These are phyloP conservation scores for Xylaria sp. DNA, from an alignment of 2,329 filamentous ascomycete species.

Conservation along the genomic window DNA sequence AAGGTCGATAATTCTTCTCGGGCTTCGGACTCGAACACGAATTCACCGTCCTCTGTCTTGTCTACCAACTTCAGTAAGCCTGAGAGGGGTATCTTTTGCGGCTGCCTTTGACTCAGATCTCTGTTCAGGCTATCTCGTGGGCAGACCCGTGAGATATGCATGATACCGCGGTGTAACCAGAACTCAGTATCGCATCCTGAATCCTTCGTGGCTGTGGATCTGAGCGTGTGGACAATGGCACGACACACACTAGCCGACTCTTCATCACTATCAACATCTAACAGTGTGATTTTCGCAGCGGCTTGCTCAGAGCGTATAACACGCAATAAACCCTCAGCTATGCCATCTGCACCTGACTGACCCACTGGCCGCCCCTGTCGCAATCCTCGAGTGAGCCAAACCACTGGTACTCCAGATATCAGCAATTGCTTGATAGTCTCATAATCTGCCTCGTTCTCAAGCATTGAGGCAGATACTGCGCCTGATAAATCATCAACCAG, in stretches of 20 bases:
- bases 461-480: conserved; percentile 12
- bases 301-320: conserved; percentile 38
- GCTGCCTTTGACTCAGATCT: background rate
- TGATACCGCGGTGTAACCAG: conserved; percentile 32
- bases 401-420: conserved; percentile 20
- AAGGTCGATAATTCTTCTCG: background rate
- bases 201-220: conserved; percentile 27
- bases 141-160: conserved; percentile 28
- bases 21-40: conserved; percentile 7
- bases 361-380: conserved; percentile 26
- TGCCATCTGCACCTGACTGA: conserved; percentile 15
- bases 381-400: conserved; percentile 35
- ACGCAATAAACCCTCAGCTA: conserved; percentile 37
- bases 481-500: conserved; percentile 32
- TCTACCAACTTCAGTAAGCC: conserved; percentile 7
- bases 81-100: background rate
- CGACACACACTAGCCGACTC: conserved; percentile 8
- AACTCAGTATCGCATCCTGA: conserved; percentile 35
- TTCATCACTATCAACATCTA: conserved; percentile 31
- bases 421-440: conserved; percentile 28
- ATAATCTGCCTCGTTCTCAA: conserved; percentile 15
- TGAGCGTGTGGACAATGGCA: conserved; percentile 18
- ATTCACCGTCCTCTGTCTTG: conserved; percentile 14
- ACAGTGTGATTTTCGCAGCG: conserved; percentile 25
- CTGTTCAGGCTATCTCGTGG: conserved; percentile 9